phyloP scores from a whole-genome alignment of 108 stramenopile genomes.

The Skeletonema costatum region DNA sequence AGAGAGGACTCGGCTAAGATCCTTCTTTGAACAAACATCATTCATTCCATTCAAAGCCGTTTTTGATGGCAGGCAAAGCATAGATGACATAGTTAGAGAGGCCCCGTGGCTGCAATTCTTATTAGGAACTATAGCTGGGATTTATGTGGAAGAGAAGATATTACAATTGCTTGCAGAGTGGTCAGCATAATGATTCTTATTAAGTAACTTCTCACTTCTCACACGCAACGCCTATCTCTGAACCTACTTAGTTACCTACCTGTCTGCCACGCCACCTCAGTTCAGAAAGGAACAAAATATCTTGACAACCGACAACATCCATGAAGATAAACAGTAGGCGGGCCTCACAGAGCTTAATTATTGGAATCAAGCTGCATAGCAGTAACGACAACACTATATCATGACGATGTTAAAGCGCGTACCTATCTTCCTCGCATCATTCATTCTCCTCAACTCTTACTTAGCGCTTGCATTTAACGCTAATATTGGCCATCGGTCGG shows the following conservation, averaged over 20 bases:
- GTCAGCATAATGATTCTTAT: not conserved
- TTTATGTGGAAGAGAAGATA: constrained; percentile 13
- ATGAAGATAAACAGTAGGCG: too few species aligned
- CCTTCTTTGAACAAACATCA: constrained; percentile 53
- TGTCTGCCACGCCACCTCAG: too few species aligned
- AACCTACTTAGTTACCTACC: too few species aligned
- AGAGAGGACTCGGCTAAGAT: constrained; percentile 15
- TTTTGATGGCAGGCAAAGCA: constrained; percentile 47
- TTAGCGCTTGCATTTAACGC: not conserved
- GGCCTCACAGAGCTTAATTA: too few species aligned
- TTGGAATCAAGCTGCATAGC: too few species aligned
- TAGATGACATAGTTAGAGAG: constrained; percentile 37
- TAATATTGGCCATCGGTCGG: not conserved
- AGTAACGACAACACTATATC: not conserved
- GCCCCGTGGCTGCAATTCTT: constrained; percentile 41
- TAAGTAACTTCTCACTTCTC: too few species aligned
- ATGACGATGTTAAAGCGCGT: not conserved
- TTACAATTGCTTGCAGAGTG: constrained; percentile 18
- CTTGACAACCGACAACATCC: too few species aligned
- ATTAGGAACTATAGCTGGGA: constrained; percentile 9
- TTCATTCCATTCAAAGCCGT: constrained; percentile 59
- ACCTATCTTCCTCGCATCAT: not conserved
- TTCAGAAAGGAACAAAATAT: too few species aligned
- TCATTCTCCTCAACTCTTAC: not conserved
- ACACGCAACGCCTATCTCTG: too few species aligned